Conservation (phyloP, 805 yeast genomes). For the Metschnikowia colocasiae region DNA sequence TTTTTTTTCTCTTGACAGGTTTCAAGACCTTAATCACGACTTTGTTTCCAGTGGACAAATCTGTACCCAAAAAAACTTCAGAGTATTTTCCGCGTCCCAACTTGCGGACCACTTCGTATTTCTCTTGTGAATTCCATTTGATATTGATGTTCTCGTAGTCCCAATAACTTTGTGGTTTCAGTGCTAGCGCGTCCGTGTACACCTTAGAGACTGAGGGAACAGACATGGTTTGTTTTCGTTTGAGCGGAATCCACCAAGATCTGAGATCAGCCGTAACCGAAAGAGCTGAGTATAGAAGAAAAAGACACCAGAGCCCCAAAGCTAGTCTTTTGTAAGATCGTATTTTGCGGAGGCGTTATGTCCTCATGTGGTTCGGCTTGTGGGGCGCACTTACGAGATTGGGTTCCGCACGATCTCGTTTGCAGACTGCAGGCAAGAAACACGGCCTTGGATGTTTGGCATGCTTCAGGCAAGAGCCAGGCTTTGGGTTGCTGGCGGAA, state of each 20-base stretch:
- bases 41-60: slow-evolving; percentile 54
- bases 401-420: neutral
- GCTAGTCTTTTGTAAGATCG: neutral
- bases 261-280: neutral
- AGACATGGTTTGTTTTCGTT: slow-evolving; percentile 10
- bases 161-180: slow-evolving; percentile 81
- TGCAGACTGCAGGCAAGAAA: neutral
- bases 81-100: slow-evolving; percentile 92
- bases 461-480: too few relatives aligned
- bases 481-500: too few relatives aligned
- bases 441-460: too few relatives aligned
- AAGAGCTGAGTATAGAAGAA: neutral
- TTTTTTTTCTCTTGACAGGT: slow-evolving; percentile 91
- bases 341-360: neutral
- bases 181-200: slow-evolving; percentile 72
- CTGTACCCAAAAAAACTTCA: slow-evolving; percentile 86
- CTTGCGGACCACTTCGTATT: slow-evolving; percentile 79
- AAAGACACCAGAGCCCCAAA: neutral
- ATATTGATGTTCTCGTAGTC: slow-evolving; percentile 67
- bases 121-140: slow-evolving; percentile 81
- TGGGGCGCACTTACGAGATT: neutral
- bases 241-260: too few relatives aligned
- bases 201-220: slow-evolving; percentile 65
- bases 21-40: slow-evolving; percentile 89
- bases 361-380: neutral